These are phyloP conservation scores for Suillus cothurnatus DNA, from an alignment of 768 basidiomycete genomes.

Conservation along the genomic window DNA sequence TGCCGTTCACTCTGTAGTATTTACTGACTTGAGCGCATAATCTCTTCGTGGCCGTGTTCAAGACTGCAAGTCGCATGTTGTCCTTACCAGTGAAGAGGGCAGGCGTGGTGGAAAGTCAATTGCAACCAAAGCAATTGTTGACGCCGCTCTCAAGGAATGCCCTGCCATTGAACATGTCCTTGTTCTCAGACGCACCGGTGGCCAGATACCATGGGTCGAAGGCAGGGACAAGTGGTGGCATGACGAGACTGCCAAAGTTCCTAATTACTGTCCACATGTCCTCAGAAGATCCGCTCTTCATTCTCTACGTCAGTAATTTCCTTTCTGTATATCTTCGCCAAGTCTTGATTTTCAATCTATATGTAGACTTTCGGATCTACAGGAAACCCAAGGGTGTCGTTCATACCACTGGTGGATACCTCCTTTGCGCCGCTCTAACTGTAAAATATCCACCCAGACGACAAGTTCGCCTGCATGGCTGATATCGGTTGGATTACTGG, in stretches of 20 bases:
- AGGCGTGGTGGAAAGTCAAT: conserved; percentile 92
- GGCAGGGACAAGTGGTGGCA: conserved; percentile 98
- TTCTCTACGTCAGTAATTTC: conserved; percentile 82
- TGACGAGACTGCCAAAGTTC: conserved; percentile 83
- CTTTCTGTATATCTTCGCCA: neutral
- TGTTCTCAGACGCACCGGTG: conserved; percentile 87
- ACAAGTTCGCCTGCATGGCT: conserved; percentile 97
- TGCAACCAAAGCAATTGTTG: conserved; percentile 92
- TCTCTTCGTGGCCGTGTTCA: conserved; percentile 88
- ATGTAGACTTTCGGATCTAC: conserved; percentile 89
- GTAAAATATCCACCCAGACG: conserved; percentile 98
- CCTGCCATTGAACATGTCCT: conserved; percentile 89
- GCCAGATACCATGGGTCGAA: conserved; percentile 73
- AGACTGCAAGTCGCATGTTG: conserved; percentile 87
- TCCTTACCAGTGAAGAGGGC: conserved; percentile 96
- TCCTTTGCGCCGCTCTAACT: conserved; percentile 88
- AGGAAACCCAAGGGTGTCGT: conserved; percentile 97
- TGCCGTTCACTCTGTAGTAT: conserved; percentile 95
- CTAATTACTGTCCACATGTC: conserved; percentile 89
- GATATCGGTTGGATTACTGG: conserved; percentile 99
- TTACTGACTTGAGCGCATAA: conserved; percentile 96
- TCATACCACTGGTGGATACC: conserved; percentile 86
- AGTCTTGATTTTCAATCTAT: conserved; percentile 12
- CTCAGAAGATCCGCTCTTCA: conserved; percentile 96
- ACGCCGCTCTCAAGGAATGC: conserved; percentile 86